Conservation (phyloP, 2,329 filamentous ascomycete species). For the Apiospora rasikravindrae region DNA sequence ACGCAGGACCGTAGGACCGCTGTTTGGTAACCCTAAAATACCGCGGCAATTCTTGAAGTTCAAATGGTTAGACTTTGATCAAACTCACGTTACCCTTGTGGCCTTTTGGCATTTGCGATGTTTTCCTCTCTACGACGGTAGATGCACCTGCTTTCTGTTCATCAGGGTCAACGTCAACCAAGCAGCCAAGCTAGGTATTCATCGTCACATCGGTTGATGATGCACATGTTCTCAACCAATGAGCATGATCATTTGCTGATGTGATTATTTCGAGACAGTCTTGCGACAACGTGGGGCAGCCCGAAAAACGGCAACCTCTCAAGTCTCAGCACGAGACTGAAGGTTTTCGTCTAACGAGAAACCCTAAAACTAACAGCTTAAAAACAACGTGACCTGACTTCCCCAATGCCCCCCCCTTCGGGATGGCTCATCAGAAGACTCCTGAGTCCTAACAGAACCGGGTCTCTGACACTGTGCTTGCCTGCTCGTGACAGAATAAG, state of each 20-base stretch:
- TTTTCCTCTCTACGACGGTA: no score
- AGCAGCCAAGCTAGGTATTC: no score
- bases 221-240: not conserved
- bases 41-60: not conserved
- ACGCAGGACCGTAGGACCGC: not conserved
- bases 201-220: not conserved
- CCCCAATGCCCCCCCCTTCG: no score
- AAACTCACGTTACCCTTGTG: constrained; percentile 4
- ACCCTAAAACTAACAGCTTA: not conserved
- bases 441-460: not conserved
- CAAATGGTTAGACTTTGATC: not conserved
- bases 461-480: not conserved
- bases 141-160: not conserved
- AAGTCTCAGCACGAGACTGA: not conserved
- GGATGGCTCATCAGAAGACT: not conserved
- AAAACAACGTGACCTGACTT: not conserved
- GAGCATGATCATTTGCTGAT: not conserved
- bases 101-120: not conserved
- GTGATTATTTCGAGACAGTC: constrained; percentile 15
- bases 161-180: no score
- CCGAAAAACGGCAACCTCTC: not conserved
- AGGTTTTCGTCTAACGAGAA: constrained; percentile 13
- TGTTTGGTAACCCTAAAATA: not conserved
- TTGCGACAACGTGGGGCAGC: constrained; percentile 7
- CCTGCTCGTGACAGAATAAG: constrained; percentile 4